Conservation (phyloP, 2,329 filamentous ascomycete species). For the Curvularia hawaiiensis region DNA sequence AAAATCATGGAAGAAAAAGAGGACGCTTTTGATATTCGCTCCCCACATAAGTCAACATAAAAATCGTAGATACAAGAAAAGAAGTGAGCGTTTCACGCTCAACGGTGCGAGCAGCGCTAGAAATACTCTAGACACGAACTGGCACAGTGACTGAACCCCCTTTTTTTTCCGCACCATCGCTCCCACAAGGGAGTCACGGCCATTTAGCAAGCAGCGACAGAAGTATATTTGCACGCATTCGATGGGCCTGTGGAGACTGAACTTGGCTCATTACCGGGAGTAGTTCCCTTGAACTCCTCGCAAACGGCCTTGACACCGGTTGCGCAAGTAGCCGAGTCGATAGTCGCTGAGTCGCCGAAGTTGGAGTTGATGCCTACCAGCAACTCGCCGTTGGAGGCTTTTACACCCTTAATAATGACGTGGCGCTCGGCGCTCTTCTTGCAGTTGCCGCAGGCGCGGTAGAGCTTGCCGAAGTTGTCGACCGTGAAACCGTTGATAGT, state of each 20-base stretch:
- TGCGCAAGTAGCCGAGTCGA: constrained; percentile 45
- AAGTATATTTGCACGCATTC: constrained; percentile 37
- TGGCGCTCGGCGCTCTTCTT: constrained; percentile 54
- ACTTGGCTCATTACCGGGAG: constrained; percentile 35
- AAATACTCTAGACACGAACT: neutral
- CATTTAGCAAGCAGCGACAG: constrained; percentile 31
- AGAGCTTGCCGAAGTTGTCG: constrained; percentile 48
- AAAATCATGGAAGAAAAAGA: neutral
- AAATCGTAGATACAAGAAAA: constrained; percentile 21
- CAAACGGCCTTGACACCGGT: constrained; percentile 38
- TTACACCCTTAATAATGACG: constrained; percentile 53
- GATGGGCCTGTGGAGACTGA: constrained; percentile 32
- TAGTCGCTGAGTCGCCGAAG: constrained; percentile 58
- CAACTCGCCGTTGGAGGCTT: constrained; percentile 50
- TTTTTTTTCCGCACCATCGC: neutral
- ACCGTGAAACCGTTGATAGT: constrained; percentile 43
- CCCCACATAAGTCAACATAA: neutral
- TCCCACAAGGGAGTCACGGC: neutral
- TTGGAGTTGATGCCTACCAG: constrained; percentile 59
- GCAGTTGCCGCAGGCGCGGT: constrained; percentile 55
- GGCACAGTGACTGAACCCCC: neutral
- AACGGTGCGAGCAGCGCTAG: constrained; percentile 16
- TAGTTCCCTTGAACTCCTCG: constrained; percentile 43
- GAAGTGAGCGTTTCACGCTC: constrained; percentile 12
- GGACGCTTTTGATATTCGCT: neutral